Percentiles rank a stretch among this genome's conserved stretches.
Evolutionary conservation across 2,329 filamentous ascomycete species (phyloP).

Genomic region (Cytospora leucostoma): DNA sequence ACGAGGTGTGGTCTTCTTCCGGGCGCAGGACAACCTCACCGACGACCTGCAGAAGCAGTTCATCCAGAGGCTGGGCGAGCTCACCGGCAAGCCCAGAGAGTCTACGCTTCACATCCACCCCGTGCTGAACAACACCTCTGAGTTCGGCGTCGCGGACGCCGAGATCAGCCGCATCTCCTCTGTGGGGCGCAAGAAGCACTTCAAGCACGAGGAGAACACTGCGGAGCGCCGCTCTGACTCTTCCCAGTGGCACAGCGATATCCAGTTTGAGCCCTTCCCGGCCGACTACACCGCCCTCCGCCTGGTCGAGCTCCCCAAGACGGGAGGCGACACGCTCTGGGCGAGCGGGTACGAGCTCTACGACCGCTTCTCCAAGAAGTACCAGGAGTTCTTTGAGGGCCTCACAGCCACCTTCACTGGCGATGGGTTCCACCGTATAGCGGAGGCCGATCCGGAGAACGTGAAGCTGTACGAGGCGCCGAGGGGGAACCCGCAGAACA

Average conservation of each 20-base stretch:
- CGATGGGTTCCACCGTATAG: conserved; percentile 41
- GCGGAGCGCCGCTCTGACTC: conserved; percentile 36
- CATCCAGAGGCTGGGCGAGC: conserved; percentile 48
- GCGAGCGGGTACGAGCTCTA: conserved; percentile 64
- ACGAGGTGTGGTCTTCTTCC: conserved; percentile 53
- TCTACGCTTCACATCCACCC: conserved; percentile 53
- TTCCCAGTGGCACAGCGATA: conserved; percentile 54
- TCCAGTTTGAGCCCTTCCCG: conserved; percentile 61
- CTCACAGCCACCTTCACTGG: conserved; percentile 51
- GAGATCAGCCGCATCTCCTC: conserved; percentile 50
- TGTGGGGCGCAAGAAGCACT: conserved; percentile 39
- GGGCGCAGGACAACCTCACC: conserved; percentile 46
- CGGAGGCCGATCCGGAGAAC: conserved; percentile 33
- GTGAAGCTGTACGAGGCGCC: conserved; percentile 38
- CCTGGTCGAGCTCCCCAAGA: conserved; percentile 56
- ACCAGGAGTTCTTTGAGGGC: conserved; percentile 53
- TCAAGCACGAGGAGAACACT: conserved; percentile 29
- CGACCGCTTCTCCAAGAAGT: conserved; percentile 53
- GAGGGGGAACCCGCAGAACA: conserved; percentile 34
- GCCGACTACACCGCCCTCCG: conserved; percentile 64
- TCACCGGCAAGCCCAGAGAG: conserved; percentile 49
- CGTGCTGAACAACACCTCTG: conserved; percentile 42
- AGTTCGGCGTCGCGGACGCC: conserved; percentile 42
- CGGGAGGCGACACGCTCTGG: conserved; percentile 63
- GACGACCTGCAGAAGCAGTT: conserved; percentile 50